Percentiles rank a stretch among this genome's conserved stretches.
Conservation (phyloP, 2,329 filamentous ascomycete genomes). For the Lachnum nothofagi region DNA sequence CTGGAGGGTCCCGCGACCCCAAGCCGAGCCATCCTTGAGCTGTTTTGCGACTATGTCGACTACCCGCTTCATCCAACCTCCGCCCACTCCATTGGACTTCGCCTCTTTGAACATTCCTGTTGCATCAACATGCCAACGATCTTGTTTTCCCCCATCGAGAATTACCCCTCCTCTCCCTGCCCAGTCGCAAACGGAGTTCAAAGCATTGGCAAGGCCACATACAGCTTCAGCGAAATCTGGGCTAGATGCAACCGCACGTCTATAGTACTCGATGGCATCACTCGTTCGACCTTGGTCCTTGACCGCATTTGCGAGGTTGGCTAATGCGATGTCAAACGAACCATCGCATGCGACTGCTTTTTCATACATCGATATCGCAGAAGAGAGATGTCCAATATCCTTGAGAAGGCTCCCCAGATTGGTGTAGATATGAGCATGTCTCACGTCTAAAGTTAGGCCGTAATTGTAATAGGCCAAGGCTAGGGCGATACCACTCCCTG, state of each 20-base stretch:
- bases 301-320: slow-evolving; percentile 93
- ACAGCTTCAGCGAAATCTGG: slow-evolving; percentile 96
- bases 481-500: slow-evolving; percentile 80
- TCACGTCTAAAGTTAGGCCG: slow-evolving; percentile 76
- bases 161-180: slow-evolving; percentile 79
- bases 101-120: slow-evolving; percentile 77
- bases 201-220: slow-evolving; percentile 86
- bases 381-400: slow-evolving; percentile 86
- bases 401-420: slow-evolving; percentile 94
- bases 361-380: slow-evolving; percentile 96
- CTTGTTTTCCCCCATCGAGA: slow-evolving; percentile 65
- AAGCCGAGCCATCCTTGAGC: slow-evolving; percentile 75
- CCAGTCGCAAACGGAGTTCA: slow-evolving; percentile 98
- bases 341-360: slow-evolving; percentile 85
- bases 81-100: slow-evolving; percentile 53
- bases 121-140: slow-evolving; percentile 91
- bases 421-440: slow-evolving; percentile 93
- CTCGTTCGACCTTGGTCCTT: slow-evolving; percentile 91
- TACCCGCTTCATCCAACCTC: slow-evolving; percentile 83
- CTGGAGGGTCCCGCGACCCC: slow-evolving; percentile 71
- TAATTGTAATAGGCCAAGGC: slow-evolving; percentile 95
- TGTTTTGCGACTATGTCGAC: slow-evolving; percentile 87
- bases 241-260: slow-evolving; percentile 81
- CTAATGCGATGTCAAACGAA: slow-evolving; percentile 94
- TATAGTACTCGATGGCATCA: slow-evolving; percentile 90